Conservation (phyloP, 805 yeast genomes). For the Spathaspora girioi region DNA sequence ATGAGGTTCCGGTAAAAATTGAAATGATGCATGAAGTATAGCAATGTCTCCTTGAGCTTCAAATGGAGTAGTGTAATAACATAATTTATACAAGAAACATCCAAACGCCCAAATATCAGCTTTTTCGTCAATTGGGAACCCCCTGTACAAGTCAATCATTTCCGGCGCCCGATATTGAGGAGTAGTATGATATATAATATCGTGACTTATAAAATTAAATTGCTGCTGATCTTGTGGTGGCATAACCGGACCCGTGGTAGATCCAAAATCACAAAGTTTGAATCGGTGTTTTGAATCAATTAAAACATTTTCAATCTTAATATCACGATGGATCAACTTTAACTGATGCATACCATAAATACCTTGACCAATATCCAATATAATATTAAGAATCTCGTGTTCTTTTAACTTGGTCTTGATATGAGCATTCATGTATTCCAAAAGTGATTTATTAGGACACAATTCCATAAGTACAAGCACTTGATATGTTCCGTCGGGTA, state of each 20-base stretch:
- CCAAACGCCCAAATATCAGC: constrained; percentile 98
- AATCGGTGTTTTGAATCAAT: constrained; percentile 67
- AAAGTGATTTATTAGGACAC: constrained; percentile 80
- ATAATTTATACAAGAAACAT: constrained; percentile 80
- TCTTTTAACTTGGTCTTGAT: constrained; percentile 75
- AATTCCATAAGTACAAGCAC: constrained; percentile 90
- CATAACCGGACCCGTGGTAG: constrained; percentile 63
- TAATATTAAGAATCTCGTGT: constrained; percentile 73
- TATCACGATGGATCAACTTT: constrained; percentile 84
- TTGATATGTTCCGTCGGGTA: constrained; percentile 59
- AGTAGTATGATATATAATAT: constrained; percentile 85
- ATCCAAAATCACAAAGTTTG: constrained; percentile 92
- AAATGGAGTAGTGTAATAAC: constrained; percentile 93
- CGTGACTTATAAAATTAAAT: constrained; percentile 74
- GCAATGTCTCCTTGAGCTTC: constrained; percentile 87
- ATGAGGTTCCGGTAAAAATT: constrained; percentile 65
- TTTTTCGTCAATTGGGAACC: constrained; percentile 84
- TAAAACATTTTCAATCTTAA: constrained; percentile 90
- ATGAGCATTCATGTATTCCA: constrained; percentile 88
- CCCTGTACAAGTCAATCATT: constrained; percentile 85
- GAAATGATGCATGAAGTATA: constrained; percentile 77
- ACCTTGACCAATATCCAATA: constrained; percentile 78
- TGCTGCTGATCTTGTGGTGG: constrained; percentile 76
- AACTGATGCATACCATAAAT: constrained; percentile 80
- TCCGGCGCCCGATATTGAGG: constrained; percentile 96